Base-by-base conservation (phyloP, 768 basidiomycete species). In the Pleurotus giganteus region DNA sequence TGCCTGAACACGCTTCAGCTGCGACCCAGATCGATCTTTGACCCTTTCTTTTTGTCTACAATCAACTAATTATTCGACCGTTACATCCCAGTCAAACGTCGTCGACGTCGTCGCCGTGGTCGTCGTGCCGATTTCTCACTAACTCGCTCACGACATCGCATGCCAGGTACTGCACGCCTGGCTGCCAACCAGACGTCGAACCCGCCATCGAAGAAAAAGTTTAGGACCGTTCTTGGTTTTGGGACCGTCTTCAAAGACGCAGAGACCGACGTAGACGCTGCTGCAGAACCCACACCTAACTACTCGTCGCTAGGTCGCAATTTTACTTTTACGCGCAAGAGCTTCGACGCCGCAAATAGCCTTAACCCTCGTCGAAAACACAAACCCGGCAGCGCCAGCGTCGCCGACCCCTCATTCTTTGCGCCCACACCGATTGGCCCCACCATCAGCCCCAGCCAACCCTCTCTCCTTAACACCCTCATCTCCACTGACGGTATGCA, bases 211-310 rank as follows among this genome's bases (percentile, higher is more conserved):
- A 77, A 72, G 73, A 74, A 74, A 69, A 75, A 72, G 63, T 72
- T 82, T 66, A 75, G 74, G 63, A 66, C 76, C 26, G 78, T 78
- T 41, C 71, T 82, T 49, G 79, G 79, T 47, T 71, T 81, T 36
- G 58, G 58, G 62, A 54, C 72, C 52, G 54, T 68, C 44, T 71
- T 71, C 47, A 74, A 71, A 65, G 61, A 65, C 55, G 60, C 63
- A 60, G 73, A 67, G 60, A 65, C 70, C 63, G 61, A 65, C 55
- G 60, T 62, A 60, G 73, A 67, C 61, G 66, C 70, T 60, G 62
- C 70, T 32, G 58, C 54, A 39, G 51, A 60, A 55, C 58, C 65
- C 61, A 62, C 66, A 56, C 68, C 59, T 44, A 63, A 57, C 57
- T 67, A 62, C 63, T 57, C 66, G 49, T 32, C 66, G 55, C 42